These are phyloP conservation scores for Diaporthe citrichinensis DNA, from an alignment of 2,329 filamentous ascomycete species.

Conservation along the genomic window DNA sequence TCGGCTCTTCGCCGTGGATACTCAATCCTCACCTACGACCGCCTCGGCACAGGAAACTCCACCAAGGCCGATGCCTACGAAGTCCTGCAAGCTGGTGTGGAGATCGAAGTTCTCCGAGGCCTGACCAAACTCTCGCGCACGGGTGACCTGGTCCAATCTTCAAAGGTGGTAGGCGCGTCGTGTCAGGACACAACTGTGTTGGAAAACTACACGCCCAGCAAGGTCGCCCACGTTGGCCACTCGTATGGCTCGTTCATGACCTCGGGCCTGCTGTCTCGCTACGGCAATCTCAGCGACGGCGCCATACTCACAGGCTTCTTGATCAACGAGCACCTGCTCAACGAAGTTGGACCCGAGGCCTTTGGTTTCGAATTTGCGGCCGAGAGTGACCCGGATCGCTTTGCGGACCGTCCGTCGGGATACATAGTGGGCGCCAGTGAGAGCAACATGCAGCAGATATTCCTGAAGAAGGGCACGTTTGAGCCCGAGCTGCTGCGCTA, in stretches of 20 bases:
- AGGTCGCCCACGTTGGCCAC: conserved; percentile 49
- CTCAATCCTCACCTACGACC: conserved; percentile 56
- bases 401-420: conserved; percentile 43
- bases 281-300: conserved; percentile 54
- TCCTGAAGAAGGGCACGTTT: conserved; percentile 50
- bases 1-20: conserved; percentile 53
- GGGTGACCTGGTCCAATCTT: conserved; percentile 49
- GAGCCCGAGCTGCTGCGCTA: conserved; percentile 49
- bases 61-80: conserved; percentile 55
- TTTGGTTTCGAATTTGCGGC: conserved; percentile 46
- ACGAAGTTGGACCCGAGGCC: conserved; percentile 42
- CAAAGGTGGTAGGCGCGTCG: conserved; percentile 32
- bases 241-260: conserved; percentile 45
- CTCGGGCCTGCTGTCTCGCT: neutral
- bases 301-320: conserved; percentile 55
- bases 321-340: conserved; percentile 11
- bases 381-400: conserved; percentile 43
- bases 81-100: conserved; percentile 54
- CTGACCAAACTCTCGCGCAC: conserved; percentile 54
- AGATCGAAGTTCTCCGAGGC: conserved; percentile 54
- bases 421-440: conserved; percentile 45
- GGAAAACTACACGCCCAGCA: conserved; percentile 47
- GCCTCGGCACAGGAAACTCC: conserved; percentile 54
- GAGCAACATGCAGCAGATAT: conserved; percentile 51
- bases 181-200: conserved; percentile 42